A percentile compares a stretch with the other conserved stretches of the same genome.
Conservation (phyloP, 2,329 filamentous ascomycete genomes). For the Penicillium verrucosum region DNA sequence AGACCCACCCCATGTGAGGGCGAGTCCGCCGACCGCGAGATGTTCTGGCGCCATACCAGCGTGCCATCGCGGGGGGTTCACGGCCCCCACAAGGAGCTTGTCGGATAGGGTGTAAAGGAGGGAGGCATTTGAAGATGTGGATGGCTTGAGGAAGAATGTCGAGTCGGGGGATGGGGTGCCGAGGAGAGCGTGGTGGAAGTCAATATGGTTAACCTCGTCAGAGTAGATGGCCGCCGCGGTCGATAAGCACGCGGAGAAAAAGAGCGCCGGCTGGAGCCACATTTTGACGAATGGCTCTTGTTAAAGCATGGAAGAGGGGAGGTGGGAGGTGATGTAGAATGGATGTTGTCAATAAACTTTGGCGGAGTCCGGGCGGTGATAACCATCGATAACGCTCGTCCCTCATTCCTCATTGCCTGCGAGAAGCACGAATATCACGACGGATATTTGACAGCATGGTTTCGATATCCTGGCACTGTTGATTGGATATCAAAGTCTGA, state of each 20-base stretch:
- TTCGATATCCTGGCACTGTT: too few species aligned
- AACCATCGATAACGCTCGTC: too few species aligned
- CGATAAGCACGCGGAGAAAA: constrained; percentile 47
- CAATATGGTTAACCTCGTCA: constrained; percentile 87
- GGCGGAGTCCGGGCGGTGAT: constrained; percentile 20
- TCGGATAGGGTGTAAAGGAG: constrained; percentile 90
- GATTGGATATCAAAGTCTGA: too few species aligned
- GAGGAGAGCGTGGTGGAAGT: constrained; percentile 88
- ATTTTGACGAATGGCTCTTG: constrained; percentile 32
- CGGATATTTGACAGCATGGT: too few species aligned
- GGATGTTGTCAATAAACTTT: constrained; percentile 18
- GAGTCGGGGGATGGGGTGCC: constrained; percentile 76
- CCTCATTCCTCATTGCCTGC: too few species aligned
- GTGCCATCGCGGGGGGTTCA: constrained; percentile 86
- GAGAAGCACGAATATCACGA: too few species aligned
- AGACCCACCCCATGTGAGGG: constrained; percentile 33
- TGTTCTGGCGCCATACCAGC: constrained; percentile 79
- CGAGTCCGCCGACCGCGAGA: constrained; percentile 49
- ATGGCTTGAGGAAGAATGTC: constrained; percentile 92
- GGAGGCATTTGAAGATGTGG: constrained; percentile 76
- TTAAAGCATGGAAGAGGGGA: constrained; percentile 32
- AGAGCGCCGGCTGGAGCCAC: constrained; percentile 41
- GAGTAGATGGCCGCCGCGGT: constrained; percentile 68
- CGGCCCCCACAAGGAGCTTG: constrained; percentile 74
- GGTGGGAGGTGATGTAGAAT: constrained; percentile 7